Conservation (phyloP, 2,329 filamentous ascomycete species). For the Neonectria punicea region DNA sequence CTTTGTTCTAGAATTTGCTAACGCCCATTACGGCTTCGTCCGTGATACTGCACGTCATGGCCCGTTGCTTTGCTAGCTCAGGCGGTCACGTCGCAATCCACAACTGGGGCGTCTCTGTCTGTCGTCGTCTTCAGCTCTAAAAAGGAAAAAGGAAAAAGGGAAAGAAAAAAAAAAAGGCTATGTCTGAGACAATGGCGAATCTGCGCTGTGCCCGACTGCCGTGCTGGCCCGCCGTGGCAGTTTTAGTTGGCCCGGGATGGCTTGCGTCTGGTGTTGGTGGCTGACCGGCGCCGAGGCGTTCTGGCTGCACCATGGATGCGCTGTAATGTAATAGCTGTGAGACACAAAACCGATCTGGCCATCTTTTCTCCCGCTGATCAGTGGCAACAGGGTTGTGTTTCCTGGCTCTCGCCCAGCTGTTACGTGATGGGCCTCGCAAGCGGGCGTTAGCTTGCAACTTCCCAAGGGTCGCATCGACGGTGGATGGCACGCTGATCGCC, state of each 20-base stretch:
- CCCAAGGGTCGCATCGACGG: slow-evolving; percentile 27
- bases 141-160: too few species aligned
- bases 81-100: background rate
- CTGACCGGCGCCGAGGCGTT: too few species aligned
- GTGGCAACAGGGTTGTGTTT: slow-evolving; percentile 2
- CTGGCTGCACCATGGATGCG: too few species aligned
- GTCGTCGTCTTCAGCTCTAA: too few species aligned
- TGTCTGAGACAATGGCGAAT: background rate
- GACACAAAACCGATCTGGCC: slow-evolving; percentile 18
- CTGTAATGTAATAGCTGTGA: too few species aligned
- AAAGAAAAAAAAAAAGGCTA: too few species aligned
- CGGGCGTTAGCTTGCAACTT: slow-evolving; percentile 15
- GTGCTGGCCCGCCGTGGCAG: background rate
- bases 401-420: slow-evolving; percentile 18
- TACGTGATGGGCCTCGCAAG: slow-evolving; percentile 37
- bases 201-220: background rate
- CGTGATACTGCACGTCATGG: background rate
- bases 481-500: slow-evolving; percentile 5
- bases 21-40: background rate
- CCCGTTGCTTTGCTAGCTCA: background rate
- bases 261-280: background rate
- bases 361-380: slow-evolving; percentile 3
- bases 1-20: slow-evolving; percentile 2
- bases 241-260: background rate
- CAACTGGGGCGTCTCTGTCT: too few species aligned